Conservation (phyloP, 345 rosid species). For the Anastatica hierochuntica region DNA sequence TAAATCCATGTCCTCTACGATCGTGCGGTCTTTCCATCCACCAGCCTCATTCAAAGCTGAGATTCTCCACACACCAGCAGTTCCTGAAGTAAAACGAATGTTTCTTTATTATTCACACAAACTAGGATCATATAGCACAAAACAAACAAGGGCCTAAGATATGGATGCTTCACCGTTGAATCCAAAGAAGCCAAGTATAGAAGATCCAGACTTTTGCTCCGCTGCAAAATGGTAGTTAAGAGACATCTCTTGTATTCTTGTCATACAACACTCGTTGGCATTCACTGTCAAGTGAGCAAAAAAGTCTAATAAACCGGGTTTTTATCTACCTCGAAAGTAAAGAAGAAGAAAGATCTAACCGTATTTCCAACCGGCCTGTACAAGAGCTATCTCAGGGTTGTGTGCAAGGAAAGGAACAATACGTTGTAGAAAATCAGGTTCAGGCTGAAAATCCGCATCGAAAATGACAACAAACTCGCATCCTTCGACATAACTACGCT, state of each 20-base stretch:
- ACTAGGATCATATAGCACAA: not conserved
- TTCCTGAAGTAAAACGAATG: conserved; percentile 41
- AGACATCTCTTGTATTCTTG: conserved; percentile 34
- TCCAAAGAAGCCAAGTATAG: conserved; percentile 24
- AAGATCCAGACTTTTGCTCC: conserved; percentile 28
- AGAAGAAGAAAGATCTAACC: conserved; percentile 32
- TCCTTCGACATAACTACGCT: conserved; percentile 52
- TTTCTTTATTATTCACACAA: not conserved
- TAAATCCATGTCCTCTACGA: no score
- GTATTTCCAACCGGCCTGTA: conserved; percentile 90
- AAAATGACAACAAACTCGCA: conserved; percentile 78
- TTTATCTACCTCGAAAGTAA: not conserved
- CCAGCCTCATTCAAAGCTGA: conserved; percentile 66
- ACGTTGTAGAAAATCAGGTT: conserved; percentile 67
- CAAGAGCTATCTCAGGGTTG: conserved; percentile 65
- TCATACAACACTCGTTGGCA: conserved; percentile 25
- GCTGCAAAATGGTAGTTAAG: conserved; percentile 29
- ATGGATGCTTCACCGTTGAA: conserved; percentile 19
- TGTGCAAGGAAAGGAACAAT: conserved; percentile 58
- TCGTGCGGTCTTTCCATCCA: conserved; percentile 92
- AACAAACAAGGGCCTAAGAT: conserved; percentile 2
- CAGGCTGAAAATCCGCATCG: conserved; percentile 88
- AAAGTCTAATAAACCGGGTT: not conserved
- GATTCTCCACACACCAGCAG: conserved; percentile 94
- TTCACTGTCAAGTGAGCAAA: conserved; percentile 6